Evolutionary conservation across 1,284 basidiomycete species (phyloP).

Genomic region (Ganoderma leucocontextum): DNA sequence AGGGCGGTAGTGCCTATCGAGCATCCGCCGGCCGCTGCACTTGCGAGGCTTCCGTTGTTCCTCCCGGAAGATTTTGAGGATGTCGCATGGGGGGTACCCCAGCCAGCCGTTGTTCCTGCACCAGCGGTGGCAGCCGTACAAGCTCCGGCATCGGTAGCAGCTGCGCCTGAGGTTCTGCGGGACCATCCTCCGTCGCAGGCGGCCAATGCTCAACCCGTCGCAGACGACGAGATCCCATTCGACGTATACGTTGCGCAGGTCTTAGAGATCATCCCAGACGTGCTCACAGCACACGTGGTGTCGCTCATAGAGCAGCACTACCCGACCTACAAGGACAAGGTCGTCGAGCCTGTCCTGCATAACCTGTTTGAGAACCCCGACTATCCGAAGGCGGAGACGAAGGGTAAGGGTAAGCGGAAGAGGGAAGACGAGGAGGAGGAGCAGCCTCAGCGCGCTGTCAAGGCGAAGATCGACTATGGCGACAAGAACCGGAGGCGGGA

Average conservation of each 20-base stretch:
- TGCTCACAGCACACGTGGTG: conserved; percentile 59
- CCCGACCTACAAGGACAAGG: conserved; percentile 42
- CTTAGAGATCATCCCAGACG: conserved; percentile 74
- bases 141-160: background rate
- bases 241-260: conserved; percentile 53
- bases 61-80: conserved; percentile 14
- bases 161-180: background rate
- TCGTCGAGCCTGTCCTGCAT: conserved; percentile 63
- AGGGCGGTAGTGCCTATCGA: background rate
- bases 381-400: conserved; percentile 65
- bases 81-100: background rate
- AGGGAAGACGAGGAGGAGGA: conserved; percentile 36
- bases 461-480: conserved; percentile 59
- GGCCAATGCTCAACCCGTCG: background rate
- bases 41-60: conserved; percentile 17
- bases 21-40: background rate
- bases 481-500: conserved; percentile 50
- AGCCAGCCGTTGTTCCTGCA: no score
- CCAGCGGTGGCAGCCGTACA: no score
- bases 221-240: conserved; percentile 19
- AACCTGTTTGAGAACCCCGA: conserved; percentile 64
- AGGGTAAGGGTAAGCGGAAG: conserved; percentile 62
- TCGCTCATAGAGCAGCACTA: conserved; percentile 53
- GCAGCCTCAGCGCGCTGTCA: conserved; percentile 36
- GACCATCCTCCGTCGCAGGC: background rate